phyloP scores from a whole-genome alignment of 495 filamentous ascomycete species.

The Gamarada debralockiae region DNA sequence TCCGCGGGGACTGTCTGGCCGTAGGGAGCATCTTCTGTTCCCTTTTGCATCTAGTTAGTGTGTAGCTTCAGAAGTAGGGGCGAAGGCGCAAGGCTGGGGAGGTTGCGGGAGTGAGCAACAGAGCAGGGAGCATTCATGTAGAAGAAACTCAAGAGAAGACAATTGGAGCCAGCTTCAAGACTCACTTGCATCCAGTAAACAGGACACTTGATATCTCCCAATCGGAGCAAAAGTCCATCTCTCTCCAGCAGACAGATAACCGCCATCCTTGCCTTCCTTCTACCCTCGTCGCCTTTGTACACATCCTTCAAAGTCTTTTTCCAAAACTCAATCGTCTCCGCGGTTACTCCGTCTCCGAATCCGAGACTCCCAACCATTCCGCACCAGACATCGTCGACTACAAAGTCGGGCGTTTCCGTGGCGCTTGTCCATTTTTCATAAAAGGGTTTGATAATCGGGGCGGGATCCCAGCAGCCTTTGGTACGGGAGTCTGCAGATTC shows the following conservation, averaged over 20 bases:
- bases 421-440: constrained; percentile 43
- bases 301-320: constrained; percentile 43
- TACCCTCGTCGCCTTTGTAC: constrained; percentile 57
- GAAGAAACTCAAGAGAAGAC: neutral
- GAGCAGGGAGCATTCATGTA: neutral
- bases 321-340: constrained; percentile 47
- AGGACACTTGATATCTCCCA: constrained; percentile 54
- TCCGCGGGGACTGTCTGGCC: constrained; percentile 42
- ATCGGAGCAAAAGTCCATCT: constrained; percentile 50
- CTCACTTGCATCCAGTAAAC: constrained; percentile 59
- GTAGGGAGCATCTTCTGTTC: constrained; percentile 51
- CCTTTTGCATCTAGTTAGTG: constrained; percentile 31
- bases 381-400: constrained; percentile 49
- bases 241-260: constrained; percentile 52
- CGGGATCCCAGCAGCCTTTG: constrained; percentile 55
- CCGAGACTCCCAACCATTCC: constrained; percentile 53
- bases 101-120: neutral
- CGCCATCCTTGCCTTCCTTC: constrained; percentile 51
- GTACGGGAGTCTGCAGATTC: constrained; percentile 51
- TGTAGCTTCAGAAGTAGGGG: neutral
- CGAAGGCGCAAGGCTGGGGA: neutral
- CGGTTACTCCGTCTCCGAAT: constrained; percentile 42
- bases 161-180: constrained; percentile 2
- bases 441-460: constrained; percentile 34
- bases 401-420: constrained; percentile 45